phyloP scores from a whole-genome alignment of 768 basidiomycete genomes.

The Pleurotus giganteus region DNA sequence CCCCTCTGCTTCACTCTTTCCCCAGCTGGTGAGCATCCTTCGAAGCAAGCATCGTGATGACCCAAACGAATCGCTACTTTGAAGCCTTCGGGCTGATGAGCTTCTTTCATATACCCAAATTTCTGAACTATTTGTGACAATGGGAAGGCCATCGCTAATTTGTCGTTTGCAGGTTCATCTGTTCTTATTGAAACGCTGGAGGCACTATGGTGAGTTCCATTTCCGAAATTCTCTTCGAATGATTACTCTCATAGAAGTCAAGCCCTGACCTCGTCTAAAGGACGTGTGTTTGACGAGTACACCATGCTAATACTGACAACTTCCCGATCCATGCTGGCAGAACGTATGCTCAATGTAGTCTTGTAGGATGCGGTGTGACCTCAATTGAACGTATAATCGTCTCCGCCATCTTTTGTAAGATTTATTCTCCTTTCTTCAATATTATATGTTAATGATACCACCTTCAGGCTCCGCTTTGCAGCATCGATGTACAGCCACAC shows the following conservation, averaged over 20 bases:
- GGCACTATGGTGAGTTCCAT: constrained; percentile 25
- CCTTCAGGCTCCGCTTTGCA: too few relatives aligned
- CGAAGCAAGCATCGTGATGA: constrained; percentile 51
- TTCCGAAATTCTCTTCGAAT: constrained; percentile 24
- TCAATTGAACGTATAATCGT: too few relatives aligned
- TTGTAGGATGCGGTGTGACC: too few relatives aligned
- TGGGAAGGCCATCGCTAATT: background rate
- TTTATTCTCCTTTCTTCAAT: too few relatives aligned
- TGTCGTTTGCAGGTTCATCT: constrained; percentile 11
- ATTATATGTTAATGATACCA: too few relatives aligned
- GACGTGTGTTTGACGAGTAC: constrained; percentile 66
- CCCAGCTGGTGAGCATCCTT: background rate
- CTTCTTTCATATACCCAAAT: constrained; percentile 83
- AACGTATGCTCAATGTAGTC: too few relatives aligned
- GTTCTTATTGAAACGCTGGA: constrained; percentile 10
- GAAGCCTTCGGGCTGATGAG: constrained; percentile 73
- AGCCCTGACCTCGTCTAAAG: constrained; percentile 81
- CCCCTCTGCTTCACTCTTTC: constrained; percentile 6
- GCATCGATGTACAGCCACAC: too few relatives aligned
- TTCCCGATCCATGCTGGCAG: background rate
- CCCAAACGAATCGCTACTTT: constrained; percentile 83
- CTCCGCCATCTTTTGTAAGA: too few relatives aligned
- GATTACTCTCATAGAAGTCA: constrained; percentile 88
- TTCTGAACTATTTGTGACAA: constrained; percentile 57
- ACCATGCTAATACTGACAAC: constrained; percentile 89